Conservation (phyloP, 139 green algal species). For the Coelastrella sp. region DNA sequence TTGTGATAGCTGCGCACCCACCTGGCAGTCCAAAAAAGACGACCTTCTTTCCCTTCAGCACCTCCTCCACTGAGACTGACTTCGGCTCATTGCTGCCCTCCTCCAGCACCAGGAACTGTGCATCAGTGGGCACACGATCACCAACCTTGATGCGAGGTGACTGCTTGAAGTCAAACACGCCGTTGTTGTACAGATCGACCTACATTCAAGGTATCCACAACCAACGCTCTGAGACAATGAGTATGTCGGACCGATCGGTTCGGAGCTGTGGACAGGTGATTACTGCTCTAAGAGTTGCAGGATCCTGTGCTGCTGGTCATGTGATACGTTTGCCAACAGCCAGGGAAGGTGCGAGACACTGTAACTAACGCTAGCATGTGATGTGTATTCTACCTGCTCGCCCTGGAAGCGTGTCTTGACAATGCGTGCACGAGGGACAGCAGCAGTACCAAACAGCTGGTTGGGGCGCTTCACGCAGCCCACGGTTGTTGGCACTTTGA, state of each 20-base stretch:
- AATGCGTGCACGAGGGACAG: background rate
- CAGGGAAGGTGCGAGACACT: too few relatives aligned
- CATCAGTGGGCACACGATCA: constrained; percentile 24
- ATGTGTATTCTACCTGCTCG: background rate
- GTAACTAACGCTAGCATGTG: background rate
- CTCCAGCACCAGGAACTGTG: constrained; percentile 37
- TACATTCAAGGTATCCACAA: background rate
- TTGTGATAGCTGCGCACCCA: background rate
- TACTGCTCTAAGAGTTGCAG: too few relatives aligned
- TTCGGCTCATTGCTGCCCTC: constrained; percentile 31
- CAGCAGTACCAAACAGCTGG: background rate
- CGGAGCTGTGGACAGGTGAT: too few relatives aligned
- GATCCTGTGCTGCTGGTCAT: too few relatives aligned
- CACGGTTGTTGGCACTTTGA: background rate
- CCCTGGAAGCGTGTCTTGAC: constrained; percentile 34
- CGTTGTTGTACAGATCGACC: constrained; percentile 37
- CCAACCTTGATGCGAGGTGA: constrained; percentile 31
- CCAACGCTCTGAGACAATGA: too few relatives aligned
- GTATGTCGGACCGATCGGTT: too few relatives aligned
- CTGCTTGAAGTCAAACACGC: constrained; percentile 42
- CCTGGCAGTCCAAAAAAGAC: constrained; percentile 53
- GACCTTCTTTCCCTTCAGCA: constrained; percentile 45
- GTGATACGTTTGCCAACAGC: too few relatives aligned
- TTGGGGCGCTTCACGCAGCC: background rate
- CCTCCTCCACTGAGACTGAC: constrained; percentile 19